phyloP scores from a whole-genome alignment of 805 yeast genomes.

The Candida morakotiae region DNA sequence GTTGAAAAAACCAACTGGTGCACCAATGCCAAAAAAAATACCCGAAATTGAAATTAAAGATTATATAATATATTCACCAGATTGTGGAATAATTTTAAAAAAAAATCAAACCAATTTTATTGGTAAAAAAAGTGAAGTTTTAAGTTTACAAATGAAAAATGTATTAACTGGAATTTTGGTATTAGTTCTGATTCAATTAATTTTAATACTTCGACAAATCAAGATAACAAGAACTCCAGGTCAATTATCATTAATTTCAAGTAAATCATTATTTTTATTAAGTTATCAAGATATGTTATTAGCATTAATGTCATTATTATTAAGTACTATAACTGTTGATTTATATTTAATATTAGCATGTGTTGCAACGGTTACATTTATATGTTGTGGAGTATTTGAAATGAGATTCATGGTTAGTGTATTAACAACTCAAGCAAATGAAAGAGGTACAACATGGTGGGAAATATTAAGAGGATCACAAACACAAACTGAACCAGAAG shows the following conservation, averaged over 20 bases:
- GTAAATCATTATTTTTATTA: slow-evolving; percentile 50
- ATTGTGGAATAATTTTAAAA: slow-evolving; percentile 64
- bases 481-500: slow-evolving; percentile 4
- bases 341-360: slow-evolving; percentile 66
- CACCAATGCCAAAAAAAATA: slow-evolving; percentile 53
- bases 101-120: slow-evolving; percentile 16
- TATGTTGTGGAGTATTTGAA: slow-evolving; percentile 71
- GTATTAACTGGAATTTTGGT: slow-evolving; percentile 44
- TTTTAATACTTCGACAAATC: slow-evolving; percentile 65
- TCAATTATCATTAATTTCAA: slow-evolving; percentile 64
- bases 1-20: slow-evolving; percentile 66
- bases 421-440: slow-evolving; percentile 67
- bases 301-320: slow-evolving; percentile 57
- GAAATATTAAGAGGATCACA: slow-evolving; percentile 57
- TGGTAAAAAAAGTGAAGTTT: slow-evolving; percentile 61
- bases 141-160: slow-evolving; percentile 28
- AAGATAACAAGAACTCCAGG: slow-evolving; percentile 74
- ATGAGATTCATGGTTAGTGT: slow-evolving; percentile 68
- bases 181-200: slow-evolving; percentile 46
- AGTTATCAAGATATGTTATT: slow-evolving; percentile 70
- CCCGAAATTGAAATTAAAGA: slow-evolving; percentile 54
- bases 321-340: slow-evolving; percentile 51
- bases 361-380: slow-evolving; percentile 64
- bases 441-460: slow-evolving; percentile 61
- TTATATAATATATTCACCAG: slow-evolving; percentile 79